Evolutionary conservation across 805 yeast genomes (phyloP).

Genomic region (Saccharomycopsis capsularis): DNA sequence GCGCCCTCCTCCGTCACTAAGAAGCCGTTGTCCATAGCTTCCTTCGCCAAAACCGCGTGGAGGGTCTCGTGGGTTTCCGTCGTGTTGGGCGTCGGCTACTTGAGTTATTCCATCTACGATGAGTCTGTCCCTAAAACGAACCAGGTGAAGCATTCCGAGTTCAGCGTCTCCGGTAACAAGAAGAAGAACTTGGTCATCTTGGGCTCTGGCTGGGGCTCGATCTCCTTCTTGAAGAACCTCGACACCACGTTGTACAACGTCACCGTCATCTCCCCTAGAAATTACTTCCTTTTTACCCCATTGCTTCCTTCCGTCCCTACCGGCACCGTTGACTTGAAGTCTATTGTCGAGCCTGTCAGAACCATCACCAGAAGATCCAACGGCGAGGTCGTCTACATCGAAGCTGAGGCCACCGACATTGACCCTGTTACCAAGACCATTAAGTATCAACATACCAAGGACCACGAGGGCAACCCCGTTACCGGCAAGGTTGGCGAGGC

Average conservation of each 20-base stretch:
- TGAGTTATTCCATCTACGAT: slow-evolving; percentile 54
- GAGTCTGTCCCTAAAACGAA: slow-evolving; percentile 60
- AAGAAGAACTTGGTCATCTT: slow-evolving; percentile 51
- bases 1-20: too few relatives aligned
- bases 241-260: slow-evolving; percentile 87
- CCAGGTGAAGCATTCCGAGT: slow-evolving; percentile 49
- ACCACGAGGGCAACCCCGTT: slow-evolving; percentile 23
- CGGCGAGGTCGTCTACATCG: slow-evolving; percentile 75
- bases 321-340: slow-evolving; percentile 83
- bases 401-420: slow-evolving; percentile 83
- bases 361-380: slow-evolving; percentile 71
- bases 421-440: slow-evolving; percentile 66
- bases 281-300: slow-evolving; percentile 95
- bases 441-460: slow-evolving; percentile 49
- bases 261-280: slow-evolving; percentile 86
- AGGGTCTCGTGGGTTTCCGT: slow-evolving; percentile 44
- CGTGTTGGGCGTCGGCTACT: slow-evolving; percentile 47
- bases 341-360: slow-evolving; percentile 91
- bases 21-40: neutral
- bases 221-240: slow-evolving; percentile 73
- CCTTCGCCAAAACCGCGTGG: slow-evolving; percentile 30
- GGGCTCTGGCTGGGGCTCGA: slow-evolving; percentile 95
- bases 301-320: slow-evolving; percentile 91
- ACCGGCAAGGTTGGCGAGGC: slow-evolving; percentile 32
- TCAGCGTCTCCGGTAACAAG: slow-evolving; percentile 37